These are phyloP conservation scores for Amanita fuliginea DNA, from an alignment of 768 basidiomycete genomes.

Conservation along the genomic window DNA sequence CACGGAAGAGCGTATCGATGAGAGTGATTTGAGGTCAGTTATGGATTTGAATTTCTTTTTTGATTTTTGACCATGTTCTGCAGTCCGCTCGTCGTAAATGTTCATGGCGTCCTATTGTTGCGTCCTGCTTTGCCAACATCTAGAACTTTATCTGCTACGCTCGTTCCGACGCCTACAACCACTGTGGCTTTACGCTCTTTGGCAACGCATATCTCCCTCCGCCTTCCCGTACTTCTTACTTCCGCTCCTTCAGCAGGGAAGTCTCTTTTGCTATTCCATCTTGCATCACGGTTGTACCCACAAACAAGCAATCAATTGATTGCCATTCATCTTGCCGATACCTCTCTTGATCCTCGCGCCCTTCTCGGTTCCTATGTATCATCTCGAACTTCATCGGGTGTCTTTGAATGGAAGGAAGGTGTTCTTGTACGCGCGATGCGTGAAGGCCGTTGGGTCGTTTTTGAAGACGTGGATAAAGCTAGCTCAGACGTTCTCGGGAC, in stretches of 20 bases:
- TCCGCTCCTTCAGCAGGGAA: constrained; percentile 88
- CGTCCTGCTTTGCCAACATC: constrained; percentile 23
- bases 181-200: constrained; percentile 48
- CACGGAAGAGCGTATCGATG: constrained; percentile 21
- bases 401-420: constrained; percentile 96
- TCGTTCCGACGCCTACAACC: constrained; percentile 59
- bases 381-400: constrained; percentile 70
- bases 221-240: constrained; percentile 72
- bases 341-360: constrained; percentile 88
- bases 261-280: constrained; percentile 64
- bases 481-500: constrained; percentile 84
- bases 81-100: constrained; percentile 46
- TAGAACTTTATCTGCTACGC: constrained; percentile 18
- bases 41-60: background rate
- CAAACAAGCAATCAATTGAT: constrained; percentile 57
- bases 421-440: constrained; percentile 82
- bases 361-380: constrained; percentile 91
- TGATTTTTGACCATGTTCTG: constrained; percentile 1
- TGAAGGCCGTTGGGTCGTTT: constrained; percentile 85
- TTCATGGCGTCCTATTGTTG: constrained; percentile 60
- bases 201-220: constrained; percentile 51
- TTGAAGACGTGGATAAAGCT: constrained; percentile 88
- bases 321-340: constrained; percentile 86
- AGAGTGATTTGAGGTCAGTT: constrained; percentile 45
- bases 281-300: constrained; percentile 59